Conservation (phyloP, 495 filamentous ascomycete genomes). For the Neurospora cerealis region DNA sequence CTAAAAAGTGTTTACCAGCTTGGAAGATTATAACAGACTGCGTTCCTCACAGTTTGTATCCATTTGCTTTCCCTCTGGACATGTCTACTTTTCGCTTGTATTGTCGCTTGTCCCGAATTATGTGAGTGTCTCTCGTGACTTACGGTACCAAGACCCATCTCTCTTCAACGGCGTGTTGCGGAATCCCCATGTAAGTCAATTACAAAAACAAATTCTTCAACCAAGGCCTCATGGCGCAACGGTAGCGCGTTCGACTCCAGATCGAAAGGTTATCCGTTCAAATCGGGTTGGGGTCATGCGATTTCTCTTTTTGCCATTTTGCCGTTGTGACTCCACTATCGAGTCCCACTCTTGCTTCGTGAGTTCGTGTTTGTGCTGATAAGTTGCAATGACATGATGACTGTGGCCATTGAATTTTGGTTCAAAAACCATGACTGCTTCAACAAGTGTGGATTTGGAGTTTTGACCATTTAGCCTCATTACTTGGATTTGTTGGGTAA, state of each 20-base stretch:
- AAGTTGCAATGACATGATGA: not conserved
- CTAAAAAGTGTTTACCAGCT: not conserved
- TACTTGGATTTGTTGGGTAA: not conserved
- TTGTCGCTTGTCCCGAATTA: not conserved
- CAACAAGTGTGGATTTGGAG: not conserved
- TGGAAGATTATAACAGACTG: not conserved
- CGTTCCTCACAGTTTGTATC: not conserved
- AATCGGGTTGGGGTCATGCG: not conserved
- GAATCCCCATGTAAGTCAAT: not conserved
- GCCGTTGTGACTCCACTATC: not conserved
- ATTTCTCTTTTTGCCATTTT: not conserved
- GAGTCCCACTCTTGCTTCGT: not conserved
- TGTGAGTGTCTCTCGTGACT: not conserved
- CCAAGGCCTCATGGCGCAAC: constrained; percentile 20
- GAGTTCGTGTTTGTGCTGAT: not conserved
- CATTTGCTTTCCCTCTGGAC: not conserved
- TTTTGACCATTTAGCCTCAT: not conserved
- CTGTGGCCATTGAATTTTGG: not conserved
- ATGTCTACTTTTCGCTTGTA: not conserved
- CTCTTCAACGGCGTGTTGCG: not conserved
- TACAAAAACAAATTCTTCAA: accelerated
- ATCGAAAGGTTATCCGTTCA: too few relatives aligned
- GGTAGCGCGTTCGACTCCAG: constrained; percentile 27
- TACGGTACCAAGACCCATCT: not conserved
- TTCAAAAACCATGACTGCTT: not conserved